Conservation (phyloP, 805 yeast species). For the Wickerhamiella brachini region DNA sequence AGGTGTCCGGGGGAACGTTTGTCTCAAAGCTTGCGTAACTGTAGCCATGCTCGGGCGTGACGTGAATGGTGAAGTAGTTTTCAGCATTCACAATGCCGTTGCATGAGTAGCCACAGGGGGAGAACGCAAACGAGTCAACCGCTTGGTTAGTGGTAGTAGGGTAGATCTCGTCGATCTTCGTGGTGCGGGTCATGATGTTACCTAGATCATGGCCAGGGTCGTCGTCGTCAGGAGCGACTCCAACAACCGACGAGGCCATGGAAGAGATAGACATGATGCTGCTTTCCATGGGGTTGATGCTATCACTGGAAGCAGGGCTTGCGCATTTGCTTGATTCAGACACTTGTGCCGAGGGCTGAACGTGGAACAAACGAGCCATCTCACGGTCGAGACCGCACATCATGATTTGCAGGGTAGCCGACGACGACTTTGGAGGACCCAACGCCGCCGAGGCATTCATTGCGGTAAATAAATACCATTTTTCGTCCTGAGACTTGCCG, state of each 20-base stretch:
- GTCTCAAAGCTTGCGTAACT: constrained; percentile 95
- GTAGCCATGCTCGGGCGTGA: constrained; percentile 90
- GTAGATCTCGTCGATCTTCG: constrained; percentile 53
- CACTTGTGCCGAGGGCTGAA: constrained; percentile 1
- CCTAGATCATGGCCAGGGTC: constrained; percentile 81
- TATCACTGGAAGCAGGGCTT: constrained; percentile 6
- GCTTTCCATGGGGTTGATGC: constrained; percentile 20
- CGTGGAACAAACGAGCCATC: constrained; percentile 41
- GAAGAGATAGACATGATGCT: constrained; percentile 21
- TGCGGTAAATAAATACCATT: constrained; percentile 60
- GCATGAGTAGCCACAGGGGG: constrained; percentile 92
- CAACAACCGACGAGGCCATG: constrained; percentile 18
- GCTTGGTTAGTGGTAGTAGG: constrained; percentile 22
- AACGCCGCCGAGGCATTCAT: not conserved
- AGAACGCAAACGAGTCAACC: constrained; percentile 77
- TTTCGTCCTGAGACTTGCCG: constrained; percentile 69
- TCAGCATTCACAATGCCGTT: constrained; percentile 57
- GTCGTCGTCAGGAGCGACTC: constrained; percentile 33
- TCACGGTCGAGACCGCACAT: constrained; percentile 70
- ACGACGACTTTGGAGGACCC: not conserved
- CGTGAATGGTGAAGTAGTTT: constrained; percentile 70
- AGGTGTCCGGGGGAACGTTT: constrained; percentile 43
- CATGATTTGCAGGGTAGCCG: constrained; percentile 42
- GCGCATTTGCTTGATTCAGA: not conserved
- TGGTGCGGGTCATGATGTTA: constrained; percentile 43